Evolutionary conservation across 768 basidiomycete genomes (phyloP).

Genomic region (Boletus rubropictus): DNA sequence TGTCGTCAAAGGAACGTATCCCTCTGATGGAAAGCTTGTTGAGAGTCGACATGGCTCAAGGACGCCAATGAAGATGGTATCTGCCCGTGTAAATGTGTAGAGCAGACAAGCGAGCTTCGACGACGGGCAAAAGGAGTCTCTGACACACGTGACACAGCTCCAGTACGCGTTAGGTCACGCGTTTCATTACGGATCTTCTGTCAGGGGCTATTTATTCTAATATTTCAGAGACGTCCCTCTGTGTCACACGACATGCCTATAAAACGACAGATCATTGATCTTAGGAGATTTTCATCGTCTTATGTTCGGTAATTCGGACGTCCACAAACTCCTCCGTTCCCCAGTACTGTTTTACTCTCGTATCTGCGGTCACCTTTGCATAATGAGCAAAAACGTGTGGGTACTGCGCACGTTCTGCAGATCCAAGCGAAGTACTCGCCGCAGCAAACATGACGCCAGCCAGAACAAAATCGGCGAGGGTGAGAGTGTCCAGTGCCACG

Average conservation of each 20-base stretch:
- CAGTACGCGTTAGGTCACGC: neutral
- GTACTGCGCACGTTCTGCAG: slow-evolving; percentile 12
- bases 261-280: neutral
- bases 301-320: neutral
- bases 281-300: neutral
- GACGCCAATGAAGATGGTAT: too few relatives aligned
- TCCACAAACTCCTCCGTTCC: slow-evolving; percentile 6
- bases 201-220: too few relatives aligned
- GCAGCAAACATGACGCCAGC: slow-evolving; percentile 4
- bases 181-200: neutral
- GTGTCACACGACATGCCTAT: too few relatives aligned
- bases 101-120: neutral
- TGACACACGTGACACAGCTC: neutral
- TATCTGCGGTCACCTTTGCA: slow-evolving; percentile 15
- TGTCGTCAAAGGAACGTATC: slow-evolving; percentile 96
- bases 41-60: slow-evolving; percentile 55
- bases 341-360: slow-evolving; percentile 10
- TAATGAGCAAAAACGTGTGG: slow-evolving; percentile 16
- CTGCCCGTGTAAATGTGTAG: neutral
- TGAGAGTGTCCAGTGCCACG: slow-evolving; percentile 10
- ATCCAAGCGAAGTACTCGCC: slow-evolving; percentile 4
- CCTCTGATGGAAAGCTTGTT: slow-evolving; percentile 93
- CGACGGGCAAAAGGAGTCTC: neutral
- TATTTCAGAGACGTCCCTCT: too few relatives aligned
- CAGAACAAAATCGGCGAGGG: slow-evolving; percentile 18